phyloP scores from a whole-genome alignment of 495 filamentous ascomycete species.

The Amphirosellinia nigrospora region DNA sequence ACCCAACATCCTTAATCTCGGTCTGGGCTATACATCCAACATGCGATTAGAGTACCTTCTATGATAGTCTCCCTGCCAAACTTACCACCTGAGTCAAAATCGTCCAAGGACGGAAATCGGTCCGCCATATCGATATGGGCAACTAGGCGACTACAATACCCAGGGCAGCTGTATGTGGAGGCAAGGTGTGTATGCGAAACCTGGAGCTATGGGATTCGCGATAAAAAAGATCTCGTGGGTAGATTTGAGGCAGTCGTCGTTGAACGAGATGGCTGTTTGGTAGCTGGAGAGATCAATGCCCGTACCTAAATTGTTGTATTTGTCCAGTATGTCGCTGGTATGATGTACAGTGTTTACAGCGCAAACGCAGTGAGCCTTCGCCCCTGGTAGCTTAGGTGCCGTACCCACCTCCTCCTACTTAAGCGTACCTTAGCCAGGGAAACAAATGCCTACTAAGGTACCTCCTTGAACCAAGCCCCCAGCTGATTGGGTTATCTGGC shows the following conservation, averaged over 20 bases:
- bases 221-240: background rate
- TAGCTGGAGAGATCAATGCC: background rate
- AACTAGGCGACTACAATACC: conserved; percentile 16
- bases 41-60: conserved; percentile 7
- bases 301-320: conserved; percentile 16
- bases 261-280: background rate
- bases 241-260: background rate
- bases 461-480: no score
- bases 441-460: background rate
- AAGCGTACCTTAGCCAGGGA: background rate
- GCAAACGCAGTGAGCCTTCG: background rate
- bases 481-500: conserved; percentile 19
- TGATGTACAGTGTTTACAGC: conserved; percentile 12
- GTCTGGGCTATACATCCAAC: conserved; percentile 47
- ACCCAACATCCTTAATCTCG: conserved; percentile 49
- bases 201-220: background rate
- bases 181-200: background rate
- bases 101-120: conserved; percentile 94
- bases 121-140: conserved; percentile 74
- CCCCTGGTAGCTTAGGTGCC: no score
- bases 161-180: background rate
- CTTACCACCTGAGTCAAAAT: conserved; percentile 87
- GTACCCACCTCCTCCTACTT: no score
- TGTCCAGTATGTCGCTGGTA: background rate
- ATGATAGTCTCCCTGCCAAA: background rate